Base-by-base conservation (phyloP, 805 yeast species). In the Komagataella populi region DNA sequence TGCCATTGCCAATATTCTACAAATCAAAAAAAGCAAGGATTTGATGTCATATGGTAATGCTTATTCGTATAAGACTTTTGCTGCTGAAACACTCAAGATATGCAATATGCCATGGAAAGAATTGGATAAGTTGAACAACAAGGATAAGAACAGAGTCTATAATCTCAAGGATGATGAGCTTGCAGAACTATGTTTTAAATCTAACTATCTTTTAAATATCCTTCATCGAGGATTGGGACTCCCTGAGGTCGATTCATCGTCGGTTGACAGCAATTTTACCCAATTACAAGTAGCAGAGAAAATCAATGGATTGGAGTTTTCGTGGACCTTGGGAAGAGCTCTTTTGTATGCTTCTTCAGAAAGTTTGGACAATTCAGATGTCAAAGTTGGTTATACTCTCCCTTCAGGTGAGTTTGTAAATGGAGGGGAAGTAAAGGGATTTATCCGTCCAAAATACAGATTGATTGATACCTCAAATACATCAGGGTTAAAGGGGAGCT, bases 321-420 rank as follows among this genome's bases (percentile, higher is more conserved):
- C 96, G 0, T 93, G 99, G 99, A 91, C 98, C 0, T 63, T 93
- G 44, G 99, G 99, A 5, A 84, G 85, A 60, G 88, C 90, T 23
- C 63, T 93, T 3, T 63, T 91, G 12, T 87, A 82, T 63, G 96
- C 39, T 1, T 30, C 39, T 6, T 30, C 39, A 30, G 39, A 30
- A 30, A 30, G n/a, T 14, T 10, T 6, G 1, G 39, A 30, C 39
- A 30, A 2, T 10, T 30, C 39, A 8, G 39, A 30, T 1, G 39
- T 30, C 4, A 30, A 30, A 30, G 39, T 30, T 30, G 39, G 39
- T 6, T 30, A 30, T 30, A 10, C n/a, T 30, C n/a, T 10, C 14
- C 39, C 39, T 8, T 10, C 39, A 30, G 39, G 39, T 10, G 14
- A 30, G 4, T 30, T 30, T 30, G 39, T 30, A 6, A 30, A 8